Evolutionary conservation across 345 rosid species (phyloP), one percentile per base, ranked within the genome.

Genomic region (Eutrema japonicum): DNA sequence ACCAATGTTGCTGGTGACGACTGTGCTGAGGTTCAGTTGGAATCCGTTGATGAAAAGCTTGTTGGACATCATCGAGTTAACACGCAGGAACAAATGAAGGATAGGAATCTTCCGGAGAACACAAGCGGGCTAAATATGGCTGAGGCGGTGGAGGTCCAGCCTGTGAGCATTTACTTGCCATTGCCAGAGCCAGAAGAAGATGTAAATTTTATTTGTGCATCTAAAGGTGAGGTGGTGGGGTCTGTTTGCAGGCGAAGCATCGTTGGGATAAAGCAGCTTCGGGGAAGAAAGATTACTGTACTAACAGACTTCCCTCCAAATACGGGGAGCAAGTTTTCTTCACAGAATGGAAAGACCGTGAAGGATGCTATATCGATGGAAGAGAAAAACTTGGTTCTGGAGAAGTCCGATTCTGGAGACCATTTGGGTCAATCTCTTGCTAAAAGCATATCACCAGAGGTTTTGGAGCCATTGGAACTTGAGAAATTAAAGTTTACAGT

Each of bases 231-330:
- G 26, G 27, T 26, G 67, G 56, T 8, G 16, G 53, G 41, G 16
- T 51, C 42, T 27, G 36, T 45, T 72, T 46, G 5, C 66, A 29
- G 33, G 8, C 30, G 36, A 70, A 54, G 37, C 48, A 51, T 36
- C 54, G 13, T 32, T 64, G 65, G 54, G 61, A 77, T 55, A 64
- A 83, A 68, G 14, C 83, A 82, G 71, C 85, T 80, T 51, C 80
- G 84, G 8, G 77, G 80, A 65, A 84, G 88, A 83, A 83, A 58
- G 48, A 74, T 83, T 68, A 71, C 79, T 0, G 86, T 84, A 38
- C 55, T 78, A 11, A 81, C 91, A 76, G 82, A 82, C 69, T 91
- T 84, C 63, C 87, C 96, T 66, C 84, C 81, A 9, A 38, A 54
- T 30, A 83, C 83, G 55, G 87, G 90, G 73, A 69, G 79, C 69